These are phyloP conservation scores for Phyllosticta ampelicida DNA, from an alignment of 2,329 filamentous ascomycete species.

Conservation along the genomic window DNA sequence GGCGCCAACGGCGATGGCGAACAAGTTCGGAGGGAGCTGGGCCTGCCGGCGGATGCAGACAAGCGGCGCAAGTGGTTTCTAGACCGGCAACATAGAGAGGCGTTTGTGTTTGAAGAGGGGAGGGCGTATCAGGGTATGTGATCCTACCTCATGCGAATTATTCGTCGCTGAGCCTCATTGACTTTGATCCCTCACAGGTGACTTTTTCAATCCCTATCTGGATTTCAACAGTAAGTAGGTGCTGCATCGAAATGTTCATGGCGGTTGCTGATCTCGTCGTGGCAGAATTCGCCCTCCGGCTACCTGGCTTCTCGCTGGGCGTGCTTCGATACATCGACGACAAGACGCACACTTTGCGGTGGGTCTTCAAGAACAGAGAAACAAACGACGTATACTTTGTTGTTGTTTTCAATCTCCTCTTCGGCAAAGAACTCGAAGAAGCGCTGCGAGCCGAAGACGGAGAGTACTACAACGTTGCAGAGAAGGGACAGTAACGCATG, in stretches of 20 bases:
- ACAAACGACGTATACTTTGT: constrained; percentile 34
- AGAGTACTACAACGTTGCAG: not conserved
- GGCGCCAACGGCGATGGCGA: constrained; percentile 29
- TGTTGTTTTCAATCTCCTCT: constrained; percentile 36
- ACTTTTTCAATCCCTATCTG: constrained; percentile 40
- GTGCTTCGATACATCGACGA: constrained; percentile 38
- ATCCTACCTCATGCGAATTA: too few species aligned
- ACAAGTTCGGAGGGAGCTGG: constrained; percentile 18
- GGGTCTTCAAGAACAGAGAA: constrained; percentile 33
- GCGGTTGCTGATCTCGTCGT: not conserved
- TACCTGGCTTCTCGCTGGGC: constrained; percentile 36
- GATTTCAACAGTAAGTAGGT: constrained; percentile 30
- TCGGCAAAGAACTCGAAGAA: constrained; percentile 31
- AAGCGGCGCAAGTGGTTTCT: constrained; percentile 37
- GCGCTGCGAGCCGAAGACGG: constrained; percentile 21
- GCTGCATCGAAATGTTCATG: not conserved
- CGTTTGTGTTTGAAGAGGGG: constrained; percentile 34
- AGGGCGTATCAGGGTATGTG: constrained; percentile 28
- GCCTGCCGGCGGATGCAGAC: constrained; percentile 29
- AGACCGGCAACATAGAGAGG: constrained; percentile 12
- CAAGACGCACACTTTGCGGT: constrained; percentile 37
- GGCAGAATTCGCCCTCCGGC: constrained; percentile 29
- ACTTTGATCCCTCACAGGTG: constrained; percentile 11
- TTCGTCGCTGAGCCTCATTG: too few species aligned
- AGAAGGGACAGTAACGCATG: not conserved